A percentile compares a stretch with the other conserved stretches of the same genome.
These are phyloP conservation scores for Beauveria sp. DNA, from an alignment of 2,329 filamentous ascomycete species.

Conservation along the genomic window DNA sequence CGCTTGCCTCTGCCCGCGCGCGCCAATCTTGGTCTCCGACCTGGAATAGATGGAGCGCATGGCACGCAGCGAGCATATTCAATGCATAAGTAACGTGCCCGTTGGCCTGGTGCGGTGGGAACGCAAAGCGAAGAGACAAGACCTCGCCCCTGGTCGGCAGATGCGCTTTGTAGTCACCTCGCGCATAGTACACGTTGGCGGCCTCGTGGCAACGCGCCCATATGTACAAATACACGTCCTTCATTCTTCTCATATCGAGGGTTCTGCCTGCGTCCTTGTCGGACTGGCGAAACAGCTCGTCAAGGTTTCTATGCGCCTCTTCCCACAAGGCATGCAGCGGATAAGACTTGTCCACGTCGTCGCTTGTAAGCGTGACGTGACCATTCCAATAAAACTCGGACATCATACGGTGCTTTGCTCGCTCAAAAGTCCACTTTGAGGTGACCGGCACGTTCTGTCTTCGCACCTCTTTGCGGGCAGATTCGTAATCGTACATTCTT, in stretches of 20 bases:
- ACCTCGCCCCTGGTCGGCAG: not conserved
- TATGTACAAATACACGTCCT: not conserved
- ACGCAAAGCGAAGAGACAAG: not conserved
- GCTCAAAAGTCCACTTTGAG: not conserved
- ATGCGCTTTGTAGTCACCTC: not conserved
- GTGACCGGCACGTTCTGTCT: not conserved
- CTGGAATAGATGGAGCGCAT: not conserved
- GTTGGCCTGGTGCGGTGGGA: not conserved
- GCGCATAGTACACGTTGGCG: not conserved
- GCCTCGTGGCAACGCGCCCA: not conserved
- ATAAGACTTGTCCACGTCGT: not conserved
- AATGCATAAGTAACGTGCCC: not conserved
- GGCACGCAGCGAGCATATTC: not conserved
- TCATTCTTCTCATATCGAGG: not conserved
- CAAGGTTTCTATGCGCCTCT: not conserved
- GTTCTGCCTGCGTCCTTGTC: not conserved
- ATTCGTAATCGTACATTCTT: too few relatives aligned
- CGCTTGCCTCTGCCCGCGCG: not conserved
- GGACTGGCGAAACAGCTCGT: not conserved
- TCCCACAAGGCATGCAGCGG: not conserved
- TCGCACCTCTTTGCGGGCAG: not conserved
- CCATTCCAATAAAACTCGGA: not conserved
- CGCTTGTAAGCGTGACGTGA: not conserved
- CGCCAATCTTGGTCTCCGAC: not conserved
- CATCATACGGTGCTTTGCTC: not conserved